Percentiles rank a stretch among this genome's conserved stretches.
These are phyloP conservation scores for Dimargaris xerosporica DNA, from an alignment of 192 early-diverging fungal species.

Conservation along the genomic window DNA sequence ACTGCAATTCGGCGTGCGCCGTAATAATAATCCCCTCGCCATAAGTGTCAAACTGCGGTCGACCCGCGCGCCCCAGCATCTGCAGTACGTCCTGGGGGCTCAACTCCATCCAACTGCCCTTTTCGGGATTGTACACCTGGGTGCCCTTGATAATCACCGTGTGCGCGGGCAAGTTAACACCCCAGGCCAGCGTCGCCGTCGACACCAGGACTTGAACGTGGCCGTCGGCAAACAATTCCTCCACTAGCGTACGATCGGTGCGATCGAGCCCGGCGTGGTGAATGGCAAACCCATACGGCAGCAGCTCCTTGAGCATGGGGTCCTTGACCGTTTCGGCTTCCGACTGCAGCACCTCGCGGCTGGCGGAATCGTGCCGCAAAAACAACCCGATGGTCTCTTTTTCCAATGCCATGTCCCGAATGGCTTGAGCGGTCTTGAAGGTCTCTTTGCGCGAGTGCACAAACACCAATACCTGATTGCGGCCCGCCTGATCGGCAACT, in stretches of 20 bases:
- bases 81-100: slow-evolving; percentile 94
- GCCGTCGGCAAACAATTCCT: slow-evolving; percentile 83
- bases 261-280: slow-evolving; percentile 96
- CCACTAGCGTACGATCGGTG: slow-evolving; percentile 79
- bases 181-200: slow-evolving; percentile 97
- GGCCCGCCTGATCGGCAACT: slow-evolving; percentile 63
- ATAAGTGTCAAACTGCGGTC: slow-evolving; percentile 88
- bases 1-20: slow-evolving; percentile 78
- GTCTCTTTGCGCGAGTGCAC: slow-evolving; percentile 98
- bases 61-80: slow-evolving; percentile 95
- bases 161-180: slow-evolving; percentile 97
- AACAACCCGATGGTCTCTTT: slow-evolving; percentile 74
- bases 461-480: slow-evolving; percentile 88
- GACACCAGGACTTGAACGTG: slow-evolving; percentile 87
- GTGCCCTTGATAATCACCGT: slow-evolving; percentile 98
- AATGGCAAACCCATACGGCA: slow-evolving; percentile 89
- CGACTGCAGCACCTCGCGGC: slow-evolving; percentile 65
- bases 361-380: slow-evolving; percentile 62
- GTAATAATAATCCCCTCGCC: slow-evolving; percentile 98
- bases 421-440: slow-evolving; percentile 79
- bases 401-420: slow-evolving; percentile 87
- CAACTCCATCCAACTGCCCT: slow-evolving; percentile 89
- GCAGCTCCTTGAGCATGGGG: slow-evolving; percentile 66
- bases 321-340: slow-evolving; percentile 73
- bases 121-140: slow-evolving; percentile 91